phyloP scores from a whole-genome alignment of 371 early-diverging fungal genomes.

The Mucor racemosus region DNA sequence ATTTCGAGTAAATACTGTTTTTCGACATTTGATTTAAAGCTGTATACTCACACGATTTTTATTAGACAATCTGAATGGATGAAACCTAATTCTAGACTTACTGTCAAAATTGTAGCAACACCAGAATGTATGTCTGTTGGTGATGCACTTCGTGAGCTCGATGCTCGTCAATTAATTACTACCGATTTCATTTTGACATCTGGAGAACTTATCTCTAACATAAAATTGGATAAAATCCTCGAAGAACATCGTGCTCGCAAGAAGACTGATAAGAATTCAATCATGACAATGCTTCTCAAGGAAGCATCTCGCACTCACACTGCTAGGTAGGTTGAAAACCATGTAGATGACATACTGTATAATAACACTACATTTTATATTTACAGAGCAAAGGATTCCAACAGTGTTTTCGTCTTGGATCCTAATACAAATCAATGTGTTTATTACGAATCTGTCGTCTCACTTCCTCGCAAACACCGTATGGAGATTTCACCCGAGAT shows the following conservation, averaged over 20 bases:
- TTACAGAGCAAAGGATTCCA: slow-evolving; percentile 69
- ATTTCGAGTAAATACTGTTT: slow-evolving; percentile 69
- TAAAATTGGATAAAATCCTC: slow-evolving; percentile 76
- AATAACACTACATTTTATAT: not conserved
- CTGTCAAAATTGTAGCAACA: slow-evolving; percentile 75
- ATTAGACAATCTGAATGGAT: slow-evolving; percentile 75
- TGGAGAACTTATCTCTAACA: slow-evolving; percentile 92
- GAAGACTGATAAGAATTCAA: slow-evolving; percentile 80
- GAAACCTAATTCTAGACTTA: slow-evolving; percentile 63
- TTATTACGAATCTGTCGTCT: slow-evolving; percentile 77
- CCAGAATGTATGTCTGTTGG: slow-evolving; percentile 88
- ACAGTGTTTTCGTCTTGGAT: slow-evolving; percentile 85
- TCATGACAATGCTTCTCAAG: slow-evolving; percentile 94
- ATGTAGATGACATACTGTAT: not conserved
- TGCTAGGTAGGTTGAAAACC: slow-evolving; percentile 29
- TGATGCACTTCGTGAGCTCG: slow-evolving; percentile 92
- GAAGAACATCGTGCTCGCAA: slow-evolving; percentile 77
- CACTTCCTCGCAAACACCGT: slow-evolving; percentile 66
- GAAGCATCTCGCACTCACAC: slow-evolving; percentile 64
- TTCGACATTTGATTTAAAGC: not conserved
- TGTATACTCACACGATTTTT: not conserved
- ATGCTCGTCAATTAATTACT: slow-evolving; percentile 78
- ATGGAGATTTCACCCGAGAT: slow-evolving; percentile 67
- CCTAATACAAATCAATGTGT: slow-evolving; percentile 78
- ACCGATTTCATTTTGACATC: slow-evolving; percentile 91